These are phyloP conservation scores for Aureobasidium sp. DNA, from an alignment of 2,329 filamentous ascomycete species.

Conservation along the genomic window DNA sequence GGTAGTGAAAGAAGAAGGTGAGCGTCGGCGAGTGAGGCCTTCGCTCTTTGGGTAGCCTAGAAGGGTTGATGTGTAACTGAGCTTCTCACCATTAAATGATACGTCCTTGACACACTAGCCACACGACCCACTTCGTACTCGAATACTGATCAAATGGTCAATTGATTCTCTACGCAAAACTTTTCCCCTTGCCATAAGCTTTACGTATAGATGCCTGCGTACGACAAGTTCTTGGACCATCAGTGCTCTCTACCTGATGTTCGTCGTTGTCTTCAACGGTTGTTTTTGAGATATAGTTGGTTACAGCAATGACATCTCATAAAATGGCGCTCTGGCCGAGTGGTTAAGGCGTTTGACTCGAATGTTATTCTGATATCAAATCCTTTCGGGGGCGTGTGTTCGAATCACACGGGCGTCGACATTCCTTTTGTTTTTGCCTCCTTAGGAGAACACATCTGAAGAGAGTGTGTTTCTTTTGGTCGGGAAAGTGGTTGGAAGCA, in stretches of 20 bases:
- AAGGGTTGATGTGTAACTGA: neutral
- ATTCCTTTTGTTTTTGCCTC: neutral
- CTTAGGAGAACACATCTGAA: too few species aligned
- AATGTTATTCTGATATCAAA: neutral
- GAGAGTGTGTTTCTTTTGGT: neutral
- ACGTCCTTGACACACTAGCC: neutral
- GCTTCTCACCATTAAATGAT: neutral
- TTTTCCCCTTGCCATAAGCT: too few species aligned
- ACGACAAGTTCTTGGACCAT: too few species aligned
- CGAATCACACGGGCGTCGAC: slow-evolving; percentile 2
- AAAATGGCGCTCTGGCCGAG: slow-evolving; percentile 2
- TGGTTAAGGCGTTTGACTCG: slow-evolving; percentile 7
- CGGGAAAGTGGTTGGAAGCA: neutral
- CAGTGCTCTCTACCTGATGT: too few species aligned
- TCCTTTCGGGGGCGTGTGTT: slow-evolving; percentile 3
- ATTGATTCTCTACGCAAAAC: too few species aligned
- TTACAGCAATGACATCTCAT: too few species aligned
- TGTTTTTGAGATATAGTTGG: too few species aligned
- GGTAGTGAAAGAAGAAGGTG: neutral
- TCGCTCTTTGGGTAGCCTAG: neutral
- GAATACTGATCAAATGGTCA: too few species aligned
- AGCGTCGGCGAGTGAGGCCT: neutral
- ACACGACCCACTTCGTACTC: neutral
- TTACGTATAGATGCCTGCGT: too few species aligned
- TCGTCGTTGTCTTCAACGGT: too few species aligned